These are phyloP conservation scores for Candida coquimbonensis DNA, from an alignment of 805 yeast genomes.

Conservation along the genomic window DNA sequence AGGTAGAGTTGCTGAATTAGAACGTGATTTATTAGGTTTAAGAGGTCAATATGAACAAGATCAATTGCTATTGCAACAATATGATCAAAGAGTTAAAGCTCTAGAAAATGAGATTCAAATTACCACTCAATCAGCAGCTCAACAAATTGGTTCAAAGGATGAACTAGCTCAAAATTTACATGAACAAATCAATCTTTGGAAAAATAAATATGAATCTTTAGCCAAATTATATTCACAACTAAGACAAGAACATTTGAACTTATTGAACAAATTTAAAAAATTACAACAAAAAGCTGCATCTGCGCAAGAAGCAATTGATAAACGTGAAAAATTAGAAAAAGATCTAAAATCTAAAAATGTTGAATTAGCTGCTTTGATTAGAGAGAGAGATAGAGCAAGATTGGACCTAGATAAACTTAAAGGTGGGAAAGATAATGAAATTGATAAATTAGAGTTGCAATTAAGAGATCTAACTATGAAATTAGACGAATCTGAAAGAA, in stretches of 20 bases:
- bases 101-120: constrained; percentile 66
- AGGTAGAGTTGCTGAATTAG: constrained; percentile 73
- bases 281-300: constrained; percentile 79
- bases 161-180: constrained; percentile 62
- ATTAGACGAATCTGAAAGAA: constrained; percentile 52
- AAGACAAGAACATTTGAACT: constrained; percentile 82
- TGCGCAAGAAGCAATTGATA: constrained; percentile 85
- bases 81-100: constrained; percentile 76
- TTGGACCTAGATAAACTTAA: constrained; percentile 67
- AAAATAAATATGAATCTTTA: constrained; percentile 77
- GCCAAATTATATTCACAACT: constrained; percentile 87
- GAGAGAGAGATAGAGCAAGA: constrained; percentile 85
- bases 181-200: constrained; percentile 74
- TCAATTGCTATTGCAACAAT: constrained; percentile 76
- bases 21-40: constrained; percentile 68
- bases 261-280: constrained; percentile 71
- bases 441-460: constrained; percentile 59
- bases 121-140: constrained; percentile 56
- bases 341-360: constrained; percentile 81
- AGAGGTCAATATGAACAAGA: constrained; percentile 82
- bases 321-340: constrained; percentile 72
- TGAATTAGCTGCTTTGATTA: constrained; percentile 80
- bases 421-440: constrained; percentile 58
- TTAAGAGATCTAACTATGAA: constrained; percentile 53
- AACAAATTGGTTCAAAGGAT: constrained; percentile 70